These are phyloP conservation scores for Fomitopsis pinicola DNA, from an alignment of 1,284 basidiomycete genomes.

Conservation along the genomic window DNA sequence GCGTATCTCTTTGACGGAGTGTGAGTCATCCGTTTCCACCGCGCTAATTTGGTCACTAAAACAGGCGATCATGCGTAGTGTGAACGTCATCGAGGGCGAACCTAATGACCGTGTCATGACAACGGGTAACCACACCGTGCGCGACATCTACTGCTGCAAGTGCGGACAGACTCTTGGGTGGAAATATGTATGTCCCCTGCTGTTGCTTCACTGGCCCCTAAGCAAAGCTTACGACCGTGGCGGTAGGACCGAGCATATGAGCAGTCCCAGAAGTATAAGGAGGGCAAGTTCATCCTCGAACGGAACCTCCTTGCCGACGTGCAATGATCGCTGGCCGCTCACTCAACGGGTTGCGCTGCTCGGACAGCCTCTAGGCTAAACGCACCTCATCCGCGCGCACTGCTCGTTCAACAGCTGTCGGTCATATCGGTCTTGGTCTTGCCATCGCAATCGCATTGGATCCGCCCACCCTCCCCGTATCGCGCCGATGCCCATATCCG, in stretches of 20 bases:
- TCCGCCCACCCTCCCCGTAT: not conserved
- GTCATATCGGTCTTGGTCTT: conserved; percentile 15
- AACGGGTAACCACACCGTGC: conserved; percentile 93
- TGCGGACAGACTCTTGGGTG: conserved; percentile 86
- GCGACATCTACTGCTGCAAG: conserved; percentile 91
- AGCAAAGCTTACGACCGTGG: conserved; percentile 2
- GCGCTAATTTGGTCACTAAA: conserved; percentile 3
- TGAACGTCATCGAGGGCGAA: conserved; percentile 86
- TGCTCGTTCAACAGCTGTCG: conserved; percentile 8
- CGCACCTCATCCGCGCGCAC: not conserved
- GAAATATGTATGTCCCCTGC: conserved; percentile 83
- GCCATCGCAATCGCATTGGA: conserved; percentile 3
- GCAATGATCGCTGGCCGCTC: conserved; percentile 41
- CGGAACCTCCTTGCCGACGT: conserved; percentile 83
- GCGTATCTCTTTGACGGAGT: conserved; percentile 93
- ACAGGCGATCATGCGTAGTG: conserved; percentile 42
- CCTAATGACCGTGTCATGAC: conserved; percentile 94
- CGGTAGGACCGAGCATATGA: conserved; percentile 88
- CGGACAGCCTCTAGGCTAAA: not conserved
- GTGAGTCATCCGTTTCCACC: conserved; percentile 45
- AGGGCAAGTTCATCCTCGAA: conserved; percentile 97
- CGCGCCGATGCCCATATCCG: not conserved
- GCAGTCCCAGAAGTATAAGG: conserved; percentile 92
- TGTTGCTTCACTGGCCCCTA: conserved; percentile 7
- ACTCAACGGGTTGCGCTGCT: conserved; percentile 6